Base-by-base conservation (phyloP, 2,329 filamentous ascomycete species). In the Fusarium sp. region DNA sequence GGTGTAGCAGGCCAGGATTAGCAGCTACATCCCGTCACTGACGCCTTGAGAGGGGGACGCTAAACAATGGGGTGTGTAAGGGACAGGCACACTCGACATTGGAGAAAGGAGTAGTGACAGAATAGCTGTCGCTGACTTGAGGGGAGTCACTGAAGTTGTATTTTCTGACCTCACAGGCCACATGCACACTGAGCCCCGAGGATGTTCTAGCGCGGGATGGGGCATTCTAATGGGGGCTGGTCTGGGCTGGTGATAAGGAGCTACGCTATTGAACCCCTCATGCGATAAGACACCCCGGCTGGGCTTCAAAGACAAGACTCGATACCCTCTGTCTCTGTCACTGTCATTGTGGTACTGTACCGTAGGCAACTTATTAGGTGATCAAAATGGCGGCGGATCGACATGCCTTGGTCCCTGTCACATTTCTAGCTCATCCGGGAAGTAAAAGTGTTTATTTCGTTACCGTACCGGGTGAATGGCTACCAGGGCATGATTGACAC, bases 21-120 rank as follows among this genome's bases (percentile, higher is more conserved):
- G 41, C 49, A 63, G 37, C 53, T 55, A 48, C 42, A 50, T 46
- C 47, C 45, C 48, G 50, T 32, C 56, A 45, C 48, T 66, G 63
- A 66, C 60, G 62, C 53, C 43, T 55, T 55, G 42, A 40, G 42
- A 55, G 53, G 64, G 71, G 72, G 60, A 55, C 28, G 42, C 53
- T 55, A 55, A 55, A 55, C 53, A 34, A 37, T n/a, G 43, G 53
- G 53, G 49, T 51, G 49, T 51, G 49, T 51, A 41, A 51, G 49
- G 30, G 49, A 51, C 49, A 51, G 32, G 34, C 23, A 51, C 49
- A 20, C 49, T 28, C 21, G 32, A 25, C 34, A 51, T 51, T 51
- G 49, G 49, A 27, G 49, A 42, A 51, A 51, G 49, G 34, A 51
- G 49, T 40, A 14, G 23, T 51, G 49, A 51, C 49, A 51, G 34